Base-by-base conservation (phyloP, 352 stramenopile genomes). In the Phytophthora citrophthora region DNA sequence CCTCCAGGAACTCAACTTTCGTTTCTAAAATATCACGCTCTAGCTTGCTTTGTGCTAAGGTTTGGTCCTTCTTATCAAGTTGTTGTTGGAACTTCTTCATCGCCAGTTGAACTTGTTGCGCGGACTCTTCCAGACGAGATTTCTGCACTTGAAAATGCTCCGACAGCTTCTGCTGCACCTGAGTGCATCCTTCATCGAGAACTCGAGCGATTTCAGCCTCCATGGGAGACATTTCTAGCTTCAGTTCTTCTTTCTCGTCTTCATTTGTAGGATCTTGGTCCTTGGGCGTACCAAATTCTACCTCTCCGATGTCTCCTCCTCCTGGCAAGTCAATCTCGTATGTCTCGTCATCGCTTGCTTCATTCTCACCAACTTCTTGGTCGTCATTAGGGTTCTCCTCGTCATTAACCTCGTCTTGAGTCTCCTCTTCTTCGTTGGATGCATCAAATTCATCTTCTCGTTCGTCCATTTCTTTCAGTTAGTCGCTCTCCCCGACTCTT, bases 161-260 rank as follows among this genome's bases (percentile, higher is more conserved):
- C 0, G 18, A n/a, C 5, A 76, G 29, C 8, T 57, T 59, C 26
- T 45, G 57, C 39, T 70, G 54, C 13, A 71, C 31, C 5, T 39
- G 27, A 1, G 34, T 36, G 15, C 54, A 68, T 11, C 55, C 54
- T 51, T 65, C 54, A 16, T 69, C 65, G n/a, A 81, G 49, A 18
- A 64, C 63, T n/a, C 44, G 51, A 29, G 50, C 49, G 26, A 79
- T 58, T 53, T 63, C 51, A 23, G 26, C 54, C 39, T 67, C 51
- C 18, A 70, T 23, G 15, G 39, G 18, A 3, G 52, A 69, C n/a
- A 73, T 4, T 12, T 73, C 52, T 11, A 27, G 38, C 40, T 64
- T 51, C 1, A 32, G 27, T 45, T 65, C 50, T 2, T 58, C 57
- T 0, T 38, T 8, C 15, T 45, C 27, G 2, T n/a, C 43, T 39